These are phyloP conservation scores for Vitis hybrid DNA, from an alignment of 177 flowering plant genomes.

Conservation along the genomic window DNA sequence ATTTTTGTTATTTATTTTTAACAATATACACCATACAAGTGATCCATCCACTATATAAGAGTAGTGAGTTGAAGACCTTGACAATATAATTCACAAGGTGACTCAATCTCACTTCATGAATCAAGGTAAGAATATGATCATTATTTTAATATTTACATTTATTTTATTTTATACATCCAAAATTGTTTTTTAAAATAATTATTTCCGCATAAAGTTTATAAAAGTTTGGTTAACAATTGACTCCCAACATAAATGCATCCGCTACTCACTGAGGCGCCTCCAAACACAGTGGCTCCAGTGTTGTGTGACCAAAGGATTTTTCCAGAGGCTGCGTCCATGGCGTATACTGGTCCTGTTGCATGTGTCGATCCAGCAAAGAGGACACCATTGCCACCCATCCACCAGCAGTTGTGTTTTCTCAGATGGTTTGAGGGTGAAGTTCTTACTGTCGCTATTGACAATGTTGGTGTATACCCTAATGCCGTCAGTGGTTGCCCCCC, in stretches of 20 bases:
- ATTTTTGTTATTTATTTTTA: too few relatives aligned
- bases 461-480: slow-evolving; percentile 44
- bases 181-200: too few relatives aligned
- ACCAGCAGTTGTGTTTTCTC: slow-evolving; percentile 32
- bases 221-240: not conserved
- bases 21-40: too few relatives aligned
- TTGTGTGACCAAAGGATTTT: slow-evolving; percentile 42
- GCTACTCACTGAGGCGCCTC: slow-evolving; percentile 46
- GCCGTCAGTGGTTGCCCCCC: slow-evolving; percentile 46
- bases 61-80: too few relatives aligned
- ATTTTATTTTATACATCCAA: too few relatives aligned
- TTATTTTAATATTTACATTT: too few relatives aligned
- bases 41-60: too few relatives aligned
- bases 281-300: slow-evolving; percentile 51
- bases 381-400: slow-evolving; percentile 55
- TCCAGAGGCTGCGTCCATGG: slow-evolving; percentile 43
- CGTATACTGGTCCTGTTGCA: slow-evolving; percentile 42
- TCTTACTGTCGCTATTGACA: slow-evolving; percentile 23
- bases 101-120: too few relatives aligned
- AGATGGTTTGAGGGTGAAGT: slow-evolving; percentile 45
- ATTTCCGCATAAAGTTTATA: too few relatives aligned
- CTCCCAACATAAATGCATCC: slow-evolving; percentile 51
- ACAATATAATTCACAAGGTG: too few relatives aligned
- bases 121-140: too few relatives aligned
- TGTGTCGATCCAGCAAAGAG: slow-evolving; percentile 42